These are phyloP conservation scores for Oryza glaberrima DNA, from an alignment of 176 grass and related monocot species.

Conservation along the genomic window DNA sequence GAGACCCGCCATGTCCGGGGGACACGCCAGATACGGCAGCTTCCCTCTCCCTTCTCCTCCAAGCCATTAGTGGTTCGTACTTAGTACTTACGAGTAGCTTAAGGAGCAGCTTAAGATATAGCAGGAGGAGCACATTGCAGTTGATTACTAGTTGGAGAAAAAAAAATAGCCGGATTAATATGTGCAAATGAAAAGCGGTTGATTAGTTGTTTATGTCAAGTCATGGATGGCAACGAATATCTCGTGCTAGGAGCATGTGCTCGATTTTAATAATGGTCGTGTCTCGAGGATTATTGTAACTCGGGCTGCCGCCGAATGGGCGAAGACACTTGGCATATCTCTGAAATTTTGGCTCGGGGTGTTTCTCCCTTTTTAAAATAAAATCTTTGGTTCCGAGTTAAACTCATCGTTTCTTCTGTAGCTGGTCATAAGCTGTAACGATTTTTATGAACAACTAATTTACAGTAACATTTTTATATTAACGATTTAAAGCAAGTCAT, in stretches of 20 bases:
- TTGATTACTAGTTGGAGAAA: background rate
- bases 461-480: too few species aligned
- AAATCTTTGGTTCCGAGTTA: background rate
- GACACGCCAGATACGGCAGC: constrained; percentile 19
- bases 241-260: constrained; percentile 26
- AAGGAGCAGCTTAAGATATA: too few species aligned
- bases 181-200: background rate
- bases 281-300: background rate
- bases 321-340: background rate
- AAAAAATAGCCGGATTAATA: background rate
- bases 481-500: too few species aligned
- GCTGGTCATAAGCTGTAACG: too few species aligned
- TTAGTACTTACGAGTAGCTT: too few species aligned
- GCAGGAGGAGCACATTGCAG: background rate
- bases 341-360: background rate
- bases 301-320: background rate
- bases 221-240: constrained; percentile 21
- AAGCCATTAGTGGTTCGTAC: background rate
- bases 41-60: constrained; percentile 26
- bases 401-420: too few species aligned
- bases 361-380: background rate
- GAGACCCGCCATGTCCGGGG: constrained; percentile 33
- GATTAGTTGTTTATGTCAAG: background rate
- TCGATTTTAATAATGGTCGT: background rate
- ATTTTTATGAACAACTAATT: too few species aligned